Conservation (phyloP, 2,329 filamentous ascomycete species). For the Claviceps africana region DNA sequence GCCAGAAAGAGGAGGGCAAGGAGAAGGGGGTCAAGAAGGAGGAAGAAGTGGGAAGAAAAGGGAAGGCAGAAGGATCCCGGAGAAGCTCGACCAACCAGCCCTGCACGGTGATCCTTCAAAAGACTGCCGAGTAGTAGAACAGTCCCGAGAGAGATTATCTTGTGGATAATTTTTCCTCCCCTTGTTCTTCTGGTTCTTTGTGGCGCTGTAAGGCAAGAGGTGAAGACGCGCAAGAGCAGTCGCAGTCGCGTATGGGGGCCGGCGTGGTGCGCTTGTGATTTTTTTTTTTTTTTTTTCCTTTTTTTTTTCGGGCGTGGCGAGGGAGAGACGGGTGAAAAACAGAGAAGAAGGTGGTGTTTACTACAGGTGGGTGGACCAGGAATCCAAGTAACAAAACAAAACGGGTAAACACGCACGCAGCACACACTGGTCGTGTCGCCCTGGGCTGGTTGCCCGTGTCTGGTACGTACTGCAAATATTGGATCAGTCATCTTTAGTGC, state of each 20-base stretch:
- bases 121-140: not conserved
- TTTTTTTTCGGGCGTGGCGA: not conserved
- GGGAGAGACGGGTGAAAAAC: not conserved
- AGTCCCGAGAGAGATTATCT: not conserved
- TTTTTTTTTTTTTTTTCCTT: too few species aligned
- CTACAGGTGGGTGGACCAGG: too few species aligned
- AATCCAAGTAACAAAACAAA: too few species aligned
- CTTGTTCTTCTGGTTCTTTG: not conserved
- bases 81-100: not conserved
- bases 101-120: not conserved
- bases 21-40: not conserved
- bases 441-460: too few species aligned
- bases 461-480: too few species aligned
- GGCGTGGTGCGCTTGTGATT: not conserved
- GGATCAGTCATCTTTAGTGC: not conserved
- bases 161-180: not conserved
- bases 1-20: not conserved
- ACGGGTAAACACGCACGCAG: too few species aligned
- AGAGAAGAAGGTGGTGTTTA: not conserved
- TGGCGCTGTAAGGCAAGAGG: not conserved
- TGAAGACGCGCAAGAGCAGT: slow-evolving; percentile 5
- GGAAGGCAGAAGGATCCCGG: not conserved
- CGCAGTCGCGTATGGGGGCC: slow-evolving; percentile 4
- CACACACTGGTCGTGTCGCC: too few species aligned
- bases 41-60: not conserved